Percentiles rank a stretch among this genome's conserved stretches.
Evolutionary conservation across 306 rosid genomes (phyloP).

Genomic region (Hylodesmum podocarpum): DNA sequence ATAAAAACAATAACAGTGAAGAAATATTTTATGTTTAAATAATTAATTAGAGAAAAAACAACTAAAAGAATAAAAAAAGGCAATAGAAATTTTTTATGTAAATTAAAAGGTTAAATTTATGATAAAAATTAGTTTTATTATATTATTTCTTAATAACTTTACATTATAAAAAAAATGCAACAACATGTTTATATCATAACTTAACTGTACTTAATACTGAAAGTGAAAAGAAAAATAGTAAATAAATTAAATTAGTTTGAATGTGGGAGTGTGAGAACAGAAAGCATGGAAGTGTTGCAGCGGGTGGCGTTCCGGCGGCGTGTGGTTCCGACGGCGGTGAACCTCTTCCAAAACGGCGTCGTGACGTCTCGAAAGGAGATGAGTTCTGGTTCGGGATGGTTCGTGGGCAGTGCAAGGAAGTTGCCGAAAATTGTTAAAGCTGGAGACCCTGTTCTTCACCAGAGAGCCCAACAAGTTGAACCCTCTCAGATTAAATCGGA

Average conservation of each 20-base stretch:
- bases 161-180: no score
- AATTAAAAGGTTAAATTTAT: no score
- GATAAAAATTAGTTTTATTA: no score
- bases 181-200: no score
- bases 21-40: no score
- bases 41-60: no score
- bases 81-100: no score
- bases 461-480: constrained; percentile 57
- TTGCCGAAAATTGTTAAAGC: constrained; percentile 64
- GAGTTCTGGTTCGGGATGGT: constrained; percentile 27
- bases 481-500: constrained; percentile 62
- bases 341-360: background rate
- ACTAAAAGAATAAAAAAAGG: no score
- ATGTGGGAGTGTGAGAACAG: background rate
- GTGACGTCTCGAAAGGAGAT: background rate
- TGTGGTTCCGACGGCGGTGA: background rate
- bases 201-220: no score
- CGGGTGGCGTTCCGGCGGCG: background rate
- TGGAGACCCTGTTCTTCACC: constrained; percentile 77
- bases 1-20: no score
- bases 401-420: constrained; percentile 46
- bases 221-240: no score
- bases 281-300: background rate
- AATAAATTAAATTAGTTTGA: background rate
- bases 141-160: no score